Conservation (phyloP, 1,139 yeast species). For the Blastobotrys aristatus region DNA sequence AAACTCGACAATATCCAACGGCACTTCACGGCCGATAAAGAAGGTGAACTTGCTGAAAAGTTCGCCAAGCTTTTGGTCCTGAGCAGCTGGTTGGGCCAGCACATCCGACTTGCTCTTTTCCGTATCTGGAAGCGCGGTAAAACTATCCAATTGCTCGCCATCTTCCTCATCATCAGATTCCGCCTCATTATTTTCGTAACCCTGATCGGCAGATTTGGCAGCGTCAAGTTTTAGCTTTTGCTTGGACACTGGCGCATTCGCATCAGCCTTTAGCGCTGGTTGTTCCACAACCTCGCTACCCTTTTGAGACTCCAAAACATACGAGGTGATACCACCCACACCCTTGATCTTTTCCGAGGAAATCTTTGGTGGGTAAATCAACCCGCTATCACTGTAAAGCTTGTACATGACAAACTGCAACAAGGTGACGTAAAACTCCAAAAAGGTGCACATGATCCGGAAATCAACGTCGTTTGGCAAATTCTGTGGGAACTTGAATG, state of each 20-base stretch:
- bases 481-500: constrained; percentile 93
- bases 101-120: constrained; percentile 69
- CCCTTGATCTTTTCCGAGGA: constrained; percentile 69
- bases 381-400: constrained; percentile 75
- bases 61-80: constrained; percentile 51
- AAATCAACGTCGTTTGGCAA: constrained; percentile 93
- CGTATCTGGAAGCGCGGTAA: constrained; percentile 48
- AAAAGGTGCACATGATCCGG: constrained; percentile 92
- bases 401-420: constrained; percentile 82
- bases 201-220: constrained; percentile 31
- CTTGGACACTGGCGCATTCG: constrained; percentile 36
- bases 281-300: constrained; percentile 29
- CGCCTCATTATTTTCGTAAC: constrained; percentile 45
- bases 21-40: constrained; percentile 92
- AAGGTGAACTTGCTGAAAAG: constrained; percentile 74
- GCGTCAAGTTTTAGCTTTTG: constrained; percentile 24
- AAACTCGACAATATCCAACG: constrained; percentile 86
- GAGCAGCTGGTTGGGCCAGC: constrained; percentile 72
- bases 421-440: constrained; percentile 91
- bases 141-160: constrained; percentile 58
- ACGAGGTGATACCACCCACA: constrained; percentile 85
- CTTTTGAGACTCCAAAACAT: constrained; percentile 58
- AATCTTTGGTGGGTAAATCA: constrained; percentile 88
- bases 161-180: constrained; percentile 38
- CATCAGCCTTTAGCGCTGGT: constrained; percentile 19